A percentile compares a stretch with the other conserved stretches of the same genome.
These are phyloP conservation scores for Ballota nigra DNA, from an alignment of 257 asterid species.

Conservation along the genomic window DNA sequence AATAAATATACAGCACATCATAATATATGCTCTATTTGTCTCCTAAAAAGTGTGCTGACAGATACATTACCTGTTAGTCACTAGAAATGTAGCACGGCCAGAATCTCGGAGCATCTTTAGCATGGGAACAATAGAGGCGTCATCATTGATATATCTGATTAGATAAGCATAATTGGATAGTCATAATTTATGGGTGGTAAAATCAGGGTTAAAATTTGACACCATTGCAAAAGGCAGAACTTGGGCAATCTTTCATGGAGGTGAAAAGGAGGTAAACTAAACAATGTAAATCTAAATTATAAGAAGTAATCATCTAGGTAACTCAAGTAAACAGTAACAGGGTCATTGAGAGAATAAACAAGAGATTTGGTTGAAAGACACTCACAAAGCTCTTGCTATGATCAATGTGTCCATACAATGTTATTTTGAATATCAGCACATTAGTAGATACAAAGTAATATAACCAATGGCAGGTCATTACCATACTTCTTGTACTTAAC, in stretches of 20 bases:
- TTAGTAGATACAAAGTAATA: not conserved
- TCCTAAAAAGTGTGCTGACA: not conserved
- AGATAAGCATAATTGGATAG: slow-evolving; percentile 27
- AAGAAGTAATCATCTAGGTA: not conserved
- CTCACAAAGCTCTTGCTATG: not conserved
- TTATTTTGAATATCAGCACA: slow-evolving; percentile 20
- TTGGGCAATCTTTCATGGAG: not conserved
- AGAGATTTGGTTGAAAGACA: not conserved
- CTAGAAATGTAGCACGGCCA: slow-evolving; percentile 92
- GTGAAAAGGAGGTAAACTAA: slow-evolving; percentile 6
- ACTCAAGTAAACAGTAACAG: slow-evolving; percentile 1
- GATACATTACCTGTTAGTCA: slow-evolving; percentile 81
- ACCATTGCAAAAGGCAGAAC: not conserved
- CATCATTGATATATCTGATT: slow-evolving; percentile 82
- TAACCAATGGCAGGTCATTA: not conserved
- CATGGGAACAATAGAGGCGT: slow-evolving; percentile 83
- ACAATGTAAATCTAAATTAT: not conserved
- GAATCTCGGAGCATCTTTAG: slow-evolving; percentile 92
- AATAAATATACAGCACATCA: not conserved
- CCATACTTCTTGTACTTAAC: not conserved
- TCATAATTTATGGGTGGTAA: slow-evolving; percentile 2
- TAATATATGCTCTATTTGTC: slow-evolving; percentile 7
- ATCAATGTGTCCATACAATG: not conserved
- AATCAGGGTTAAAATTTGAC: slow-evolving; percentile 1
- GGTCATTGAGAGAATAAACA: slow-evolving; percentile 4